Evolutionary conservation across 78 protist genomes (phyloP), one percentile per base, ranked within the genome.

Genomic region (Thecamonas trahens): DNA sequence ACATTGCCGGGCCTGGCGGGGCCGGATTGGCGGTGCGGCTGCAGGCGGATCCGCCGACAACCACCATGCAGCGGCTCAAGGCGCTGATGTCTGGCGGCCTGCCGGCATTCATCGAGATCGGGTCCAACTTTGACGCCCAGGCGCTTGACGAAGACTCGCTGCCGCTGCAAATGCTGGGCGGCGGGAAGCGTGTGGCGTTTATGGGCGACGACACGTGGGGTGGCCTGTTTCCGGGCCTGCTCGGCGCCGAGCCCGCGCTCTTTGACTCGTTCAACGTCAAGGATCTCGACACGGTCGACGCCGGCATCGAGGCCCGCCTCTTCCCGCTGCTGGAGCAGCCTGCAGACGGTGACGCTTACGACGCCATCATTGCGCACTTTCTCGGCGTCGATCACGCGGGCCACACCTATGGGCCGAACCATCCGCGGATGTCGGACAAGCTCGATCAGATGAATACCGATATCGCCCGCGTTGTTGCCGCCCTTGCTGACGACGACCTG

Each of bases 311-410:
- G 2, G 18, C 11, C 3, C 32, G 20, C 38, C 31, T 74, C 35
- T 29, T 20, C 3, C 32, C 24, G 18, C n/a, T 82, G 38, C 24
- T 82, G 40, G n/a, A n/a, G n/a, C n/a, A n/a, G n/a, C n/a, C n/a
- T n/a, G n/a, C n/a, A n/a, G n/a, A n/a, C n/a, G n/a, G n/a, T n/a
- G n/a, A n/a, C n/a, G n/a, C n/a, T n/a, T n/a, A n/a, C n/a, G n/a
- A n/a, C n/a, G n/a, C n/a, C n/a, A n/a, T n/a, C n/a, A 44, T 78
- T 22, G 74, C 67, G 24, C 89, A 84, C 72, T 84, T 79, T 60
- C 65, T 84, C 28, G 89, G 89, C 26, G 78, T 77, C 67, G 89
- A 84, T 58, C 89, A 84, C 69, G 69, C 68, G n/a, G 89, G 85
- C 11, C 85, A 84, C 49, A 49, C 76, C 44, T 70, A 61, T 29